A percentile compares a stretch with the other conserved stretches of the same genome.
These are phyloP conservation scores for Ilex aquifolium DNA, from an alignment of 257 asterid genomes.

Conservation along the genomic window DNA sequence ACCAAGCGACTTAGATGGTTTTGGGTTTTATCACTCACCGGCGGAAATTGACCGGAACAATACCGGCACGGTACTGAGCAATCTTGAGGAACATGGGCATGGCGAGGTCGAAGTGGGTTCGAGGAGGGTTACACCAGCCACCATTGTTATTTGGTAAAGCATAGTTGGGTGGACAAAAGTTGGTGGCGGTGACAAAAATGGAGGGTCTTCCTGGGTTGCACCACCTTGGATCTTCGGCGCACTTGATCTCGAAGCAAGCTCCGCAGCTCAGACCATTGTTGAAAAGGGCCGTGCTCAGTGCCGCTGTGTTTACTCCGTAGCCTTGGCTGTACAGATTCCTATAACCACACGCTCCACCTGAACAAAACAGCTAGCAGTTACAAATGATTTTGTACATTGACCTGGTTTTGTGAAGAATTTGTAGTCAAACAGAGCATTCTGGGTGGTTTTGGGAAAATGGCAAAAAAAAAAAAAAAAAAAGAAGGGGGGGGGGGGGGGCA, in stretches of 20 bases:
- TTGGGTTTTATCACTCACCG: conserved; percentile 28
- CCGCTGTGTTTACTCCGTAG: conserved; percentile 73
- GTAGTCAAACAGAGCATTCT: too few species aligned
- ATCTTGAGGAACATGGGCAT: conserved; percentile 81
- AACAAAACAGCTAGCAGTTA: neutral
- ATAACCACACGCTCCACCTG: conserved; percentile 78
- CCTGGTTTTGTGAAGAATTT: too few species aligned
- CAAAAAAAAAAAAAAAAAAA: too few species aligned
- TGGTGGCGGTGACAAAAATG: conserved; percentile 65
- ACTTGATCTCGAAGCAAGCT: conserved; percentile 68
- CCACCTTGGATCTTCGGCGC: conserved; percentile 39
- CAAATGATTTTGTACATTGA: too few species aligned
- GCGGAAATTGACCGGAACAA: conserved; percentile 71
- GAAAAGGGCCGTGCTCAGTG: conserved; percentile 72
- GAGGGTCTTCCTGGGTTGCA: conserved; percentile 68
- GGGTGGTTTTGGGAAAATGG: too few species aligned
- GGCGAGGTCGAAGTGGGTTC: conserved; percentile 75
- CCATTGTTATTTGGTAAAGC: conserved; percentile 68
- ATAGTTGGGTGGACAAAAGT: conserved; percentile 73
- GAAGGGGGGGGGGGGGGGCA: too few species aligned
- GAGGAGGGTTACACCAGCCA: conserved; percentile 89
- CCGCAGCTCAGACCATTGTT: conserved; percentile 76
- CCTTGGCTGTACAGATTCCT: conserved; percentile 86
- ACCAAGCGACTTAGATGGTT: too few species aligned
- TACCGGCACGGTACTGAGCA: conserved; percentile 67